Base-by-base conservation (phyloP, 2,329 filamentous ascomycete genomes). In the Byssochlamys sp. region DNA sequence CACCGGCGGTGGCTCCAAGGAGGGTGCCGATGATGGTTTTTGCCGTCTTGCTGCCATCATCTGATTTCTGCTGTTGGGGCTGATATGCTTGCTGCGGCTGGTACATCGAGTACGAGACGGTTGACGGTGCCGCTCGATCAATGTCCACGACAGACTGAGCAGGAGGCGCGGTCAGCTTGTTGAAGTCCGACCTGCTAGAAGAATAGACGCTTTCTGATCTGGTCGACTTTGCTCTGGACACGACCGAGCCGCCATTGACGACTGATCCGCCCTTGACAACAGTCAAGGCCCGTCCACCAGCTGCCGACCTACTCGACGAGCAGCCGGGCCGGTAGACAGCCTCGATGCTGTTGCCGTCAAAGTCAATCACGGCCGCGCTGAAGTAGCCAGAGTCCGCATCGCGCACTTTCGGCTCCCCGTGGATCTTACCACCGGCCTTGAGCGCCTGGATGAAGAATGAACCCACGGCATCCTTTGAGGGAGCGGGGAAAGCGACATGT, bases 311-410 rank as follows among this genome's bases (percentile, higher is more conserved):
- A 28, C 63, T 59, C 14, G 66, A 65, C 0, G 69, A 64, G 52
- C 29, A 54, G 54, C 64, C 66, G 4, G 72, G 68, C 7, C 78
- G 78, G 69, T 84, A 88, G 54, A 91, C 83, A 29, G 89, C 87
- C 68, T 94, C 89, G 69, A 95, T 85, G 64, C 82, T 88, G 75
- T 95, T 95, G 54, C 89, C 89, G 75, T 95, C 90, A 56, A 89
- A 81, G 72, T 95, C 90, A 59, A 84, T 81, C 48, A 90, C 76
- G 5, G 82, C 82, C 53, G 84, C 83, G 61, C 83, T 85, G 73
- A 85, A 79, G 76, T 83, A 77, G 73, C 81, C 75, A 66, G 77
- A 76, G 2, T 80, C 75, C 19, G 76, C 73, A 67, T 81, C 80
- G 57, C 82, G 77, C 67, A 75, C 66, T 65, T 77, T 77, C 64